Evolutionary conservation across 176 grass and related monocot species (phyloP).

Genomic region (Oryza punctata): DNA sequence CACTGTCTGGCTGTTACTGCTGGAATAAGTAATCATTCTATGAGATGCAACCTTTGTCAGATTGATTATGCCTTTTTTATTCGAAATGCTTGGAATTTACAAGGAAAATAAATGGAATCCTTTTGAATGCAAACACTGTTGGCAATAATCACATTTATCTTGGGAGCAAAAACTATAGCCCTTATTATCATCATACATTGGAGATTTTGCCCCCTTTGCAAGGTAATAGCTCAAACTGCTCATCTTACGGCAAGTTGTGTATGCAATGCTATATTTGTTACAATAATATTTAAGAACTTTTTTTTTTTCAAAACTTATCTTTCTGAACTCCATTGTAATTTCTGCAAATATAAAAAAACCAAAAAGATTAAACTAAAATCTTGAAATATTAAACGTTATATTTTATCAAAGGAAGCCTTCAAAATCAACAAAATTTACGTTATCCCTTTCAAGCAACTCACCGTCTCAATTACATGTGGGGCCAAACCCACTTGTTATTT

Average conservation of each 20-base stretch:
- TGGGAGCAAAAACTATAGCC: neutral
- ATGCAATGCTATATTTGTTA: too few relatives aligned
- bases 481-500: too few relatives aligned
- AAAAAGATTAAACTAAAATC: too few relatives aligned
- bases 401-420: too few relatives aligned
- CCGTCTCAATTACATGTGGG: neutral
- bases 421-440: neutral
- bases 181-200: neutral
- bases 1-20: neutral
- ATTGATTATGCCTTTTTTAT: neutral
- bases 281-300: too few relatives aligned
- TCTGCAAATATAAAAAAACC: too few relatives aligned
- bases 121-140: neutral
- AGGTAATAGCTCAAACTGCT: too few relatives aligned
- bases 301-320: too few relatives aligned
- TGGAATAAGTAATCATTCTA: neutral
- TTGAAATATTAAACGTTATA: too few relatives aligned
- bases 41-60: neutral
- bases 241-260: too few relatives aligned
- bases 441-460: neutral
- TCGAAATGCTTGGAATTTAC: neutral
- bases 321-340: too few relatives aligned
- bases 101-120: neutral
- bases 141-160: neutral
- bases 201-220: neutral